Base-by-base conservation (phyloP, 768 basidiomycete species). In the Psilocybe tampanensis region DNA sequence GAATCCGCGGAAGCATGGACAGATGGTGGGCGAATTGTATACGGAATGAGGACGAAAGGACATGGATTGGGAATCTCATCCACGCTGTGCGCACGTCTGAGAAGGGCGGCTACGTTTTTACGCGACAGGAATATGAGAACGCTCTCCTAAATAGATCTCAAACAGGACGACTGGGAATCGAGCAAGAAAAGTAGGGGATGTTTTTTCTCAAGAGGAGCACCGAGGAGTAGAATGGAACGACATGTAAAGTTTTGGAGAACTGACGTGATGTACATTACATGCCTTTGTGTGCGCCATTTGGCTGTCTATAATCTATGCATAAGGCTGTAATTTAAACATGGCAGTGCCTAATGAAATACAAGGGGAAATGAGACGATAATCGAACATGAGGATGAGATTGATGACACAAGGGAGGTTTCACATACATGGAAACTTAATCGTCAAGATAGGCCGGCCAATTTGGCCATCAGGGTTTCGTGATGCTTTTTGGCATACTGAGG, bases 1-100 rank as follows among this genome's bases (percentile, higher is more conserved):
- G 70, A 11, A 72, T 90, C 47, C 67, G 70, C 47, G 70, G 72
- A 60, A 90, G 89, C 67, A 90, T 90, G 88, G 89, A 89, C 59
- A 74, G 77, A 55, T 92, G 87, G 86, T 90, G 89, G 89, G 83
- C 84, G 18, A 88, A 88, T 63, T 91, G 89, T 66, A 72, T 89
- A 49, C 76, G 89, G 58, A 77, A 86, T 60, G 76, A 79, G n/a
- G 71, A 75, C 57, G 86, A 88, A 59, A 75, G 88, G 60, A 65
- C 70, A 22, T 86, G 81, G 80, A 76, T 90, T 36, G 72, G 76
- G 26, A 69, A 65, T n/a, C 59, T 80, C 51, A 82, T 90, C 29
- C 55, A 61, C 49, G 78, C 75, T 50, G 86, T 84, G 39, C 80
- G 89, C 50, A 58, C 63, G 26, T 74, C 69, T 18, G 65, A 68